phyloP scores from a whole-genome alignment of 192 early-diverging fungal genomes.

The Backusella circina region DNA sequence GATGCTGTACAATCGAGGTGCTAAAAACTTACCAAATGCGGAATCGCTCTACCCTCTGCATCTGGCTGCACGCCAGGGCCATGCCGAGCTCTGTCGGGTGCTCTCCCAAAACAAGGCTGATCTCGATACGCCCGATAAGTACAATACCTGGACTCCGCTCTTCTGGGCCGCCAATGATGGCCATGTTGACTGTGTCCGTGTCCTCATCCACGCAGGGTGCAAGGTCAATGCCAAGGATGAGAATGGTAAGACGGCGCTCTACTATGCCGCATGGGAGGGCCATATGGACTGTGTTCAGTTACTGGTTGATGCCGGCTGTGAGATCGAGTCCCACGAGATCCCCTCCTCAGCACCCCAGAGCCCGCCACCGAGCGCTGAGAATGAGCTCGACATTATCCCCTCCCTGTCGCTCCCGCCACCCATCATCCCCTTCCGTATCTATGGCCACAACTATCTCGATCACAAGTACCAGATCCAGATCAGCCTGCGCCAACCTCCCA shows the following conservation, averaged over 20 bases:
- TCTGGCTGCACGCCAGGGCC: slow-evolving; percentile 83
- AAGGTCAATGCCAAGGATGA: slow-evolving; percentile 78
- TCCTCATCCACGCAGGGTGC: slow-evolving; percentile 77
- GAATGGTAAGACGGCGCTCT: slow-evolving; percentile 74
- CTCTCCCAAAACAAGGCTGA: slow-evolving; percentile 72
- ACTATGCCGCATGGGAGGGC: slow-evolving; percentile 93
- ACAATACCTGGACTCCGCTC: slow-evolving; percentile 95
- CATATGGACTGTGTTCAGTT: slow-evolving; percentile 78
- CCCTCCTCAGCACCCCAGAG: neutral
- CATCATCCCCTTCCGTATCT: slow-evolving; percentile 96
- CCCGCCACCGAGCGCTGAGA: slow-evolving; percentile 40
- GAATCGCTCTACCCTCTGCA: slow-evolving; percentile 90
- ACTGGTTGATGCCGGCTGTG: slow-evolving; percentile 63
- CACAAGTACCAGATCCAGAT: slow-evolving; percentile 87
- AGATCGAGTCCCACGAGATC: neutral
- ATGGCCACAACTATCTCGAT: slow-evolving; percentile 97
- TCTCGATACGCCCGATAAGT: slow-evolving; percentile 81
- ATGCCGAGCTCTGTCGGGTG: slow-evolving; percentile 62
- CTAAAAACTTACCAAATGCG: slow-evolving; percentile 67
- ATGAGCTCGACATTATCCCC: slow-evolving; percentile 89
- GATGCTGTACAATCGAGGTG: slow-evolving; percentile 74
- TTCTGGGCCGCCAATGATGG: slow-evolving; percentile 95
- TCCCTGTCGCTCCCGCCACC: slow-evolving; percentile 94
- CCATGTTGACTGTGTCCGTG: slow-evolving; percentile 72
- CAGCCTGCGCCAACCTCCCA: slow-evolving; percentile 50